Percentiles rank a stretch among this genome's conserved stretches.
phyloP scores from a whole-genome alignment of 805 yeast genomes.

The Yamadazyma sp. region DNA sequence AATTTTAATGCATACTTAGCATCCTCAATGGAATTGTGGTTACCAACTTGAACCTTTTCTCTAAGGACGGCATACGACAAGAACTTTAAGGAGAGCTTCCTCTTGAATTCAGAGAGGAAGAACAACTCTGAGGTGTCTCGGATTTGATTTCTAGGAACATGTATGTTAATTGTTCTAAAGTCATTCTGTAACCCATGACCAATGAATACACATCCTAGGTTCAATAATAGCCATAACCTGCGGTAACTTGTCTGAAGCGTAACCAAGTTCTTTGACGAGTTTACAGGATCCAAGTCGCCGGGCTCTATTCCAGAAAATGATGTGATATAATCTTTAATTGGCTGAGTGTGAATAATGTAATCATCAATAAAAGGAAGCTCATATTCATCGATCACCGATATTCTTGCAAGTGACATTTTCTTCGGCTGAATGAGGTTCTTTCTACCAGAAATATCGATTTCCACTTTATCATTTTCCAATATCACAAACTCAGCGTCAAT shows the following conservation, averaged over 20 bases:
- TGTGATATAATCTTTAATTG: slow-evolving; percentile 83
- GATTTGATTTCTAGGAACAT: slow-evolving; percentile 82
- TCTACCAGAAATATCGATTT: slow-evolving; percentile 70
- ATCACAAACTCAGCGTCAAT: slow-evolving; percentile 97
- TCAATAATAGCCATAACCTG: slow-evolving; percentile 84
- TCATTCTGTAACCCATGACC: slow-evolving; percentile 94
- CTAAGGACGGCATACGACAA: slow-evolving; percentile 76
- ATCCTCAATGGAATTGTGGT: slow-evolving; percentile 97
- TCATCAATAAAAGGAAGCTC: slow-evolving; percentile 87
- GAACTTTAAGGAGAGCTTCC: slow-evolving; percentile 82
- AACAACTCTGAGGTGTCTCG: slow-evolving; percentile 85
- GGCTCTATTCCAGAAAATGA: slow-evolving; percentile 90
- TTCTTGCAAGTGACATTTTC: slow-evolving; percentile 76
- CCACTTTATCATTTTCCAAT: slow-evolving; percentile 73
- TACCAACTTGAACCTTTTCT: slow-evolving; percentile 82
- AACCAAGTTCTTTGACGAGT: slow-evolving; percentile 68
- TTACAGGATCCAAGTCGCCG: slow-evolving; percentile 78
- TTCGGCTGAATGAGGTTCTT: slow-evolving; percentile 73
- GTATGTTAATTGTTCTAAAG: slow-evolving; percentile 88
- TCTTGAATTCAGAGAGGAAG: slow-evolving; percentile 68
- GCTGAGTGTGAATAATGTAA: slow-evolving; percentile 71
- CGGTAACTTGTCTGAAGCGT: slow-evolving; percentile 81
- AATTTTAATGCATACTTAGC: slow-evolving; percentile 81
- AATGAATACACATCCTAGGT: slow-evolving; percentile 86
- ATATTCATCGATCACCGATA: slow-evolving; percentile 78